Conservation (phyloP, 148 eudicot species). For the Agrostemma githago region DNA sequence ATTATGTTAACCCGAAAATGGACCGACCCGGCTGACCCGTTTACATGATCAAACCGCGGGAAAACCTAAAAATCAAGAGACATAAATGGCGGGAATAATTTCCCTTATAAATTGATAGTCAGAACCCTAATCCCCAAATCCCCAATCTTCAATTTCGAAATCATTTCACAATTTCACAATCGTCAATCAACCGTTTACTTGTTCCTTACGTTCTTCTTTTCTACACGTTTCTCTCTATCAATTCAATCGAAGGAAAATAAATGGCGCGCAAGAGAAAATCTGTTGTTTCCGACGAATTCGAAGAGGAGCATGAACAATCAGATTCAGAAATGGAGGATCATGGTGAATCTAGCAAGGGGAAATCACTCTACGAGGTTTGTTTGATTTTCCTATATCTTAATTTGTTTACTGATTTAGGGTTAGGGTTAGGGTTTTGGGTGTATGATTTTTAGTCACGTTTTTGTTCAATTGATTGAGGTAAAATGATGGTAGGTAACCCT, state of each 20-base stretch:
- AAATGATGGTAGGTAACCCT: background rate
- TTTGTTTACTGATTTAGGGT: background rate
- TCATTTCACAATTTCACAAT: background rate
- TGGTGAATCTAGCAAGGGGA: constrained; percentile 27
- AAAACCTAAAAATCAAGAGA: constrained; percentile 17
- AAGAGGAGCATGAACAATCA: constrained; percentile 24
- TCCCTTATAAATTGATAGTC: background rate
- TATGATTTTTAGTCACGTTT: background rate
- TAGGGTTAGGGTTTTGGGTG: background rate
- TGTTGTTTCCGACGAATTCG: constrained; percentile 49
- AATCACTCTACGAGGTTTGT: constrained; percentile 71
- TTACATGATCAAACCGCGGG: constrained; percentile 20
- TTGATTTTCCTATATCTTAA: background rate
- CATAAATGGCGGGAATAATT: constrained; percentile 49
- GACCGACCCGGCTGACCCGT: too few species aligned
- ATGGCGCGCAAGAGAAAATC: constrained; percentile 60
- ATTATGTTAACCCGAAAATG: too few species aligned
- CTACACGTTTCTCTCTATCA: constrained; percentile 14
- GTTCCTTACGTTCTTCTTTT: constrained; percentile 10
- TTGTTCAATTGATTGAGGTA: background rate
- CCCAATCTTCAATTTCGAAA: background rate
- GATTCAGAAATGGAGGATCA: constrained; percentile 23
- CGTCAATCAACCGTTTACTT: background rate
- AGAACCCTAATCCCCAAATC: background rate
- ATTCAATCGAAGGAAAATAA: background rate